Percentiles rank a stretch among this genome's conserved stretches.
These are phyloP conservation scores for Annulohypoxylon stygium DNA, from an alignment of 495 filamentous ascomycete genomes.

Conservation along the genomic window DNA sequence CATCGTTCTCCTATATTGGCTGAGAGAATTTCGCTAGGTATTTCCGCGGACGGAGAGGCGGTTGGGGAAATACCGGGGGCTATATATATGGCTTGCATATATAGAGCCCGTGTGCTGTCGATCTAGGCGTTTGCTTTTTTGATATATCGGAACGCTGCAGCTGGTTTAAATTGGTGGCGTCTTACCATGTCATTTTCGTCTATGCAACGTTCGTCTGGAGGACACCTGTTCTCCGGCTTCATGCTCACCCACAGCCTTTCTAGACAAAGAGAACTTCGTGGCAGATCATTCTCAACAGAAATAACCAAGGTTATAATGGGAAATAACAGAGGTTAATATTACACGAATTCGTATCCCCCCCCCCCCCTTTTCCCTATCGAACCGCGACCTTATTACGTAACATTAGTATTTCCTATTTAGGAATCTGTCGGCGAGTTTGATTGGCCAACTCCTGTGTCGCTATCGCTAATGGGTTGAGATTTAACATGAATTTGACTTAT, in stretches of 20 bases:
- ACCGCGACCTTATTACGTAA: background rate
- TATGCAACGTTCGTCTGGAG: no score
- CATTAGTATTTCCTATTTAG: slow-evolving; percentile 27
- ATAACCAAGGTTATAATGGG: no score
- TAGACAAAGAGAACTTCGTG: no score
- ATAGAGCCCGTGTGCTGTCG: background rate
- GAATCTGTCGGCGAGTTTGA: slow-evolving; percentile 5
- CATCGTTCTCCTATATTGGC: background rate
- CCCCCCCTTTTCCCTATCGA: background rate
- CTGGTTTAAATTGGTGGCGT: no score
- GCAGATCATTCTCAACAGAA: no score
- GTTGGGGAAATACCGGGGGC: background rate
- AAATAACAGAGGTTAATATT: no score
- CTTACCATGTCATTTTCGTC: no score
- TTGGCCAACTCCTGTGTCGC: slow-evolving; percentile 10
- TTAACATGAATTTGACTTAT: background rate
- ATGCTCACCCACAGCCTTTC: no score
- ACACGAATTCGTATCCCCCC: background rate
- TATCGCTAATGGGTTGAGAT: background rate
- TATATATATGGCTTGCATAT: background rate
- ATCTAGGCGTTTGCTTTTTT: background rate
- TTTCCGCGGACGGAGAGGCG: background rate
- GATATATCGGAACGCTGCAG: background rate
- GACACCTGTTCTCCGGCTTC: no score
- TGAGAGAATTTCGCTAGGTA: background rate